Evolutionary conservation across 169 alveolate genomes (phyloP), one percentile per base, ranked within the genome.

Genomic region (Cryptosporidium ryanae): DNA sequence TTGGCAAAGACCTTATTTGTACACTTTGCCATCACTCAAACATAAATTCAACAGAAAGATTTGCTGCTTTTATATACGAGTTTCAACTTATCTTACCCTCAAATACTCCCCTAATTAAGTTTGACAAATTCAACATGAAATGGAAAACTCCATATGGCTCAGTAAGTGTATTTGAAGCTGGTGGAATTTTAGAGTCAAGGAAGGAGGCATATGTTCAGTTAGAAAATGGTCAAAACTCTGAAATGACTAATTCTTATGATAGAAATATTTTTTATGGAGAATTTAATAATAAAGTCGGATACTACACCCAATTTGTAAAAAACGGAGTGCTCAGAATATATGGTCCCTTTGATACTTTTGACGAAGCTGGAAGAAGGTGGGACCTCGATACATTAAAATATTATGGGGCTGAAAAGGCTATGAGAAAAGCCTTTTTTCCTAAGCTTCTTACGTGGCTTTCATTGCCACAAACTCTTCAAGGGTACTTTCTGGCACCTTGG

Each of bases 281-380:
- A 23, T 55, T 76, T 13, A 61, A 52, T 6, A 25, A 32, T 15
- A 76, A 38, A 55, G 49, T 61, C 18, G 87, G 87, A 21, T 76
- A 76, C 64, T 76, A 76, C 63, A 76, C 87, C 8, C 87, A 76
- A 38, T 76, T 76, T 15, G 64, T 55, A 27, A 76, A 76, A 38
- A 76, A 61, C 38, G 87, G 87, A 31, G 50, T 76, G 70, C 23
- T 76, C 21, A 76, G 87, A 76, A 65, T 76, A n/a, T 76, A 76
- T 27, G 87, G 87, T 8, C 87, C 87, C 6, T 76, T 59, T 61
- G 87, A 57, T 44, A 59, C 87, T 34, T 61, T 57, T 76, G 87
- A 76, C 27, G 87, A 76, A 29, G 87, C 87, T 43, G 87, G 87
- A 29, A 76, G 87, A 55, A 76, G 87, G 43, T 76, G 87, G 87